These are phyloP conservation scores for Phytophthora niederhauseri DNA, from an alignment of 352 stramenopile species.

Conservation along the genomic window DNA sequence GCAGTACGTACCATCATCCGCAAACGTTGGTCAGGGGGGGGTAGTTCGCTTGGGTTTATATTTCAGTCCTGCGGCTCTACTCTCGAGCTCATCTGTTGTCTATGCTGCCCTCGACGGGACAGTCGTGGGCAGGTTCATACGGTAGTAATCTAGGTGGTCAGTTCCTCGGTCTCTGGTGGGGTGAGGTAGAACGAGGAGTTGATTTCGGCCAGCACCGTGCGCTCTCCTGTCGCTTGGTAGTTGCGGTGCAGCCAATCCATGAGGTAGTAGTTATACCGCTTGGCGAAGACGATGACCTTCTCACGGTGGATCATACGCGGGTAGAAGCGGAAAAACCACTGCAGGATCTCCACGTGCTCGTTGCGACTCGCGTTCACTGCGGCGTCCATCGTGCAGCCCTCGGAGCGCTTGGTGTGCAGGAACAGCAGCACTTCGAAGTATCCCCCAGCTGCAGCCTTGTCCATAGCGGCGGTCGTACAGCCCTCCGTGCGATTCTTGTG, in stretches of 20 bases:
- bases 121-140: neutral
- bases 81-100: constrained; percentile 11
- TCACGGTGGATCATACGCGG: constrained; percentile 43
- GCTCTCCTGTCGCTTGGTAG: constrained; percentile 40
- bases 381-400: constrained; percentile 42
- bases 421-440: constrained; percentile 51
- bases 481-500: constrained; percentile 37
- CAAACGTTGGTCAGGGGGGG: neutral
- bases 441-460: constrained; percentile 33
- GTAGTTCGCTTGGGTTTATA: constrained; percentile 1
- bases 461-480: constrained; percentile 42
- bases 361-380: constrained; percentile 39
- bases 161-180: constrained; percentile 28
- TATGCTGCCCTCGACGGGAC: neutral
- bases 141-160: constrained; percentile 17
- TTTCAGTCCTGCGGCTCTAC: constrained; percentile 8
- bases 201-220: constrained; percentile 42
- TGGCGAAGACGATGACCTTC: constrained; percentile 47
- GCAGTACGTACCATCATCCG: neutral
- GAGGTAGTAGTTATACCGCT: constrained; percentile 50
- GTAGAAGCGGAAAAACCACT: constrained; percentile 46
- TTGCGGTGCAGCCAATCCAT: constrained; percentile 50
- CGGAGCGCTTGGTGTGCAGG: constrained; percentile 34
- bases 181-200: constrained; percentile 46
- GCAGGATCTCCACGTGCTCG: constrained; percentile 44